Base-by-base conservation (phyloP, 75 land plant genomes). In the Larix kaempferi region DNA sequence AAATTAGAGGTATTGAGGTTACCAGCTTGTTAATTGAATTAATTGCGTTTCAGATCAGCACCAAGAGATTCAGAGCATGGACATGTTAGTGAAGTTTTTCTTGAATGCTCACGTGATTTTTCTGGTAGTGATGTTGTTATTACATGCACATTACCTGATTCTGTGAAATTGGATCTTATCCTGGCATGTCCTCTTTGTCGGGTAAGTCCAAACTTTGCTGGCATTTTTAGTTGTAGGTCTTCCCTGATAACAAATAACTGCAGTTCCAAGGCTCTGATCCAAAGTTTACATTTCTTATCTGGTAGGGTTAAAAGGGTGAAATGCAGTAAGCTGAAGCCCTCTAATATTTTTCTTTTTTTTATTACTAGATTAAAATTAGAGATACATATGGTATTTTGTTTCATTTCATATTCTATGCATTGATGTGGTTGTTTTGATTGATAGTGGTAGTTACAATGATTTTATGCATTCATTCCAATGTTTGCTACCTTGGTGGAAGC, bases 21-120 rank as follows among this genome's bases (percentile, higher is more conserved):
- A n/a, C n/a, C 97, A n/a, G 94, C 97, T 29, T 94, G 89, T 74
- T 94, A 12, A 82, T 92, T 69, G 97, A 94, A 77, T 62, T 91
- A 44, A 86, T 88, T 49, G 94, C 97, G 22, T 90, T 90, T 57
- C 86, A 84, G 81, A 62, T n/a, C n/a, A n/a, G n/a, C n/a, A n/a
- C n/a, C 90, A 19, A 82, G 57, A 33, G 74, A 82, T 21, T 57
- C 80, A 23, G 78, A 79, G 63, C 73, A 22, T 61, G 83, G 73
- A 26, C 52, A 80, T 17, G 75, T 77, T 78, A 29, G 33, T 29
- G 33, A 29, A 29, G 0, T 39, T 74, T n/a, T 76, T 15, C 19
- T 56, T n/a, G 72, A 80, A 52, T 92, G 84, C 67, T 83, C 89
- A 22, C 90, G 88, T 72, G 84, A 90, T 62, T 64, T 91, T 1